These are phyloP conservation scores for Tolypocladium inflatum DNA, from an alignment of 2,329 filamentous ascomycete genomes.

Conservation along the genomic window DNA sequence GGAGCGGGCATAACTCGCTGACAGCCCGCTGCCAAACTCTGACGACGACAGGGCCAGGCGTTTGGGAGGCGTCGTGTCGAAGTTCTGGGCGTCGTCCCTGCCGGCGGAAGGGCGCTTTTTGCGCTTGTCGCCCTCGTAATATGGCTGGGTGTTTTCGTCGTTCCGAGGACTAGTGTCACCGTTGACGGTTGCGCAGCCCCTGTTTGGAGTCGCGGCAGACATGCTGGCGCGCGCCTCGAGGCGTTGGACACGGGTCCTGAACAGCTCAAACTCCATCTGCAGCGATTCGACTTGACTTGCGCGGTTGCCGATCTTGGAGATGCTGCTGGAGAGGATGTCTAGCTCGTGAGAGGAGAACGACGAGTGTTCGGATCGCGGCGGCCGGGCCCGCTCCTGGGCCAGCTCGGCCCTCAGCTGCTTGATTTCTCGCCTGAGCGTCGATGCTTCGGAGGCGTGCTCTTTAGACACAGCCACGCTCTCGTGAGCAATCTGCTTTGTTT, in stretches of 20 bases:
- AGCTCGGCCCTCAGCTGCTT: conserved; percentile 18
- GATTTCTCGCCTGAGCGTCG: conserved; percentile 22
- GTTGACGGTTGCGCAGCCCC: neutral
- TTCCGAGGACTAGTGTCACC: neutral
- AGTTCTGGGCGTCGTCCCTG: conserved; percentile 7
- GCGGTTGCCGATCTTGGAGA: conserved; percentile 26
- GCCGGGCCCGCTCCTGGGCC: conserved; percentile 13
- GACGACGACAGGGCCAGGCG: conserved; percentile 13
- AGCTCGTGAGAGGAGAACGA: conserved; percentile 22
- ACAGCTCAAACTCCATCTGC: conserved; percentile 31
- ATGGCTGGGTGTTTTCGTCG: neutral
- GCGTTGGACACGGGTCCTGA: conserved; percentile 25
- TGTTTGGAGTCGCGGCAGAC: neutral
- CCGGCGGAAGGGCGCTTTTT: conserved; percentile 9
- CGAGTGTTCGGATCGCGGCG: conserved; percentile 3
- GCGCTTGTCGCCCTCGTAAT: conserved; percentile 6
- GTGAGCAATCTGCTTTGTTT: conserved; percentile 12
- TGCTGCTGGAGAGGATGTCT: conserved; percentile 28
- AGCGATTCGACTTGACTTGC: conserved; percentile 28
- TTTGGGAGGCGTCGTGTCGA: conserved; percentile 11
- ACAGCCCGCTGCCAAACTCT: conserved; percentile 7
- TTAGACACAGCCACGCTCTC: conserved; percentile 13
- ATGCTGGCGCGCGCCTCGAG: conserved; percentile 15
- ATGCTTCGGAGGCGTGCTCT: conserved; percentile 20
- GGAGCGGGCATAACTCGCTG: conserved; percentile 3